Base-by-base conservation (phyloP, 805 yeast species). In the Monosporozyma servazzii region DNA sequence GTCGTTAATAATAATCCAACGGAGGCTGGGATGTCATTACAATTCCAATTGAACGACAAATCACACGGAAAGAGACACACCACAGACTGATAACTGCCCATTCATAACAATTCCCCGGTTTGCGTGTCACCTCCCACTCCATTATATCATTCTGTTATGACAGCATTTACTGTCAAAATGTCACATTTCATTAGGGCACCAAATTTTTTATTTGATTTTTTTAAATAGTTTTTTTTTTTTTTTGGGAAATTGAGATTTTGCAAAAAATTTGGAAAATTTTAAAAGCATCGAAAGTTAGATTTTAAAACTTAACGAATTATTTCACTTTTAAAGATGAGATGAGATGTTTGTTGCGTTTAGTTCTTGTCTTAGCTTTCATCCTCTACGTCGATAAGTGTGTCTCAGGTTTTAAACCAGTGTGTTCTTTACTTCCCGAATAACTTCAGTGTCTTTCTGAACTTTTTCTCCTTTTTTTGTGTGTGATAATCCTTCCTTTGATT, bases 11-110 rank as follows among this genome's bases (percentile, higher is more conserved):
- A 45, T 20, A 52, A 56, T 49, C 53, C 49, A 5, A 36, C 44
- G 2, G 63, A 62, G 20, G 63, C 66, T 7, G 61, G 65, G 15
- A 62, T 62, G 66, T 45, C 66, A 2, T 47, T 62, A 48, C 57
- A 59, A 36, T 59, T 61, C 48, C 51, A 50, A 45, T 20, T n/a
- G 15, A 37, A 49, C 18, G 23, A 33, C 11, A 31, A 47, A 23
- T 25, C 43, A n/a, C 11, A 31, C 9, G 45, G 56, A 45, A 51
- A 50, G 17, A 58, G 57, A 47, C 46, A 51, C n/a, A n/a, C 37
- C 3, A 42, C 50, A 40, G 17, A 25, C 10, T 37, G n/a, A 36
- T 45, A 2, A 5, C 10, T 7, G 7, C 27, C 2, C 27, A 25
- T 25, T 7, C 27, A 25, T 7, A 25, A 25, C 27, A 25, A 25